Base-by-base conservation (phyloP, 1,284 basidiomycete genomes). In the Pseudomicrostroma phylloplanum region DNA sequence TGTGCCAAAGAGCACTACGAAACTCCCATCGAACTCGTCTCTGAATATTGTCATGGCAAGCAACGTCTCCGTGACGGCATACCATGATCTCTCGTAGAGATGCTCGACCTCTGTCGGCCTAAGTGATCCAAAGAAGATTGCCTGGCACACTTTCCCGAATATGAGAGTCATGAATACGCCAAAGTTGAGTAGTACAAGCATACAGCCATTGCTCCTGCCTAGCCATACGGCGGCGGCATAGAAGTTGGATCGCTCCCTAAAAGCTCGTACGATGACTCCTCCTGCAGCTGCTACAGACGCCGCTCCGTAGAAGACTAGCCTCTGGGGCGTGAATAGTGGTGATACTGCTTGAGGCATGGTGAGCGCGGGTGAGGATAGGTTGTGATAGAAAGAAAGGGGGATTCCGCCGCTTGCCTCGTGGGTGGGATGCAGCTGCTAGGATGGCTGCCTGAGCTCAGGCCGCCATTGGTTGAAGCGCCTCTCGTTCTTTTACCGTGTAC, bases 1-100 rank as follows among this genome's bases (percentile, higher is more conserved):
- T 68, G 91, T 86, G 19, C 90, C 88, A 77, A 96, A 97, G 85
- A 96, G 90, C 68, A 93, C 82, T 42, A 88, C 88, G 78, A 97
- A 97, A 0, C 88, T 86, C n/a, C 89, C 86, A 80, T 96, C 90
- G 48, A 79, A 81, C 69, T 79, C 74, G 77, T 81, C 80, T 62
- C 92, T 85, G 82, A 98, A 98, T 72, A 97, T 96, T 36, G 94
- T 94, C 77, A 97, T 89, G 1, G 94, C 94, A 55, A 98, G 83
- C 46, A 98, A 83, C 6, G 91, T 93, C 79, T 98, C 94, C 0
- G 93, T 97, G 60, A 97, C 86, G 80, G 96, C 96, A 82, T 94
- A 93, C 94, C 96, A 97, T 51, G 91, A 85, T 65, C 91, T 85
- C 78, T 98, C 94, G 80, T 96, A 96, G 1, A 98, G 83, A 54